Percentiles rank a stretch among this genome's conserved stretches.
Conservation (phyloP, 2,329 filamentous ascomycete species). For the Malbranchea cinnamomea region DNA sequence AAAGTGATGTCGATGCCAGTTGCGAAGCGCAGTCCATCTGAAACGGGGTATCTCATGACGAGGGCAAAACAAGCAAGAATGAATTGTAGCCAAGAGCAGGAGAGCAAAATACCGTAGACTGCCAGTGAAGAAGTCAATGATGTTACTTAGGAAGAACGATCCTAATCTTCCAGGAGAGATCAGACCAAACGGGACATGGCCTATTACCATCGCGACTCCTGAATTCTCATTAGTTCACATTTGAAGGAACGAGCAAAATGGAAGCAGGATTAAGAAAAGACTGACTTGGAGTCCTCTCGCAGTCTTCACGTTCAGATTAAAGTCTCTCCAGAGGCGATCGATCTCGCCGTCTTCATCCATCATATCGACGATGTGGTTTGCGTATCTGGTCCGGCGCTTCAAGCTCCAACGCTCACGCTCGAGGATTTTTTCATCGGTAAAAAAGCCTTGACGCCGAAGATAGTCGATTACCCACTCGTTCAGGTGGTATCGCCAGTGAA, state of each 20-base stretch:
- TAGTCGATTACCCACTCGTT: conserved; percentile 54
- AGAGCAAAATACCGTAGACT: too few species aligned
- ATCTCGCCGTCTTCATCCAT: conserved; percentile 50
- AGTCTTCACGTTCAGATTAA: conserved; percentile 45
- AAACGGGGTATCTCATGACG: too few species aligned
- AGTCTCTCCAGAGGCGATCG: conserved; percentile 47
- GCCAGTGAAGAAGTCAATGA: too few species aligned
- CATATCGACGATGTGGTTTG: conserved; percentile 46
- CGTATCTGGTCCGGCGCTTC: conserved; percentile 44
- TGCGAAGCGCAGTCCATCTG: too few species aligned
- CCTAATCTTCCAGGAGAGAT: too few species aligned
- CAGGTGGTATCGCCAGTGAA: conserved; percentile 64
- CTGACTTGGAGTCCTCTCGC: conserved; percentile 38
- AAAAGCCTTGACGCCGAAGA: conserved; percentile 43
- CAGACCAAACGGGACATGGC: background rate
- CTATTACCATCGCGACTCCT: conserved; percentile 7
- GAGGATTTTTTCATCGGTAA: conserved; percentile 42
- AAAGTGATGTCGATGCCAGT: too few species aligned
- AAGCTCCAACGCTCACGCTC: conserved; percentile 47
- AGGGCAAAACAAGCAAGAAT: too few species aligned
- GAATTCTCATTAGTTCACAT: background rate
- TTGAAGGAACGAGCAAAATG: background rate
- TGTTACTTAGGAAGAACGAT: too few species aligned
- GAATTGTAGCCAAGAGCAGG: too few species aligned
- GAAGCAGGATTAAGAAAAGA: background rate